Percentiles rank a stretch among this genome's conserved stretches.
Evolutionary conservation across 164 flowering plant genomes (phyloP).

Genomic region (Paratinospora sagittata): DNA sequence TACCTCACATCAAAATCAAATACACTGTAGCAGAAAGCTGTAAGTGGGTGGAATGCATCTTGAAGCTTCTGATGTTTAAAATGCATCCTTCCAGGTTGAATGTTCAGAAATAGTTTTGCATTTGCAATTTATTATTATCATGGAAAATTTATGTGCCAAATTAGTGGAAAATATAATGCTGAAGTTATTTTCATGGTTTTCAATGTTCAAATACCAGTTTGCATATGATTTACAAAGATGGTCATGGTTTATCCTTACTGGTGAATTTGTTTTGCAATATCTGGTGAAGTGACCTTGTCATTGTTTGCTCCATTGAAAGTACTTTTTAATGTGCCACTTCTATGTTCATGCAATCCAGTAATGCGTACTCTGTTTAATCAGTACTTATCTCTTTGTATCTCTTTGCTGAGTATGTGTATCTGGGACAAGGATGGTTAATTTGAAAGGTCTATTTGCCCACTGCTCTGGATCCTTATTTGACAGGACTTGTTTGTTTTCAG

Average conservation of each 20-base stretch:
- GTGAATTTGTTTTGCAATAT: no score
- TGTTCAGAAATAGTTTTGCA: neutral
- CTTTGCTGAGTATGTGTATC: neutral
- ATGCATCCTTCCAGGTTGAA: no score
- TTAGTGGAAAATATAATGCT: neutral
- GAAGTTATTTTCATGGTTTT: neutral
- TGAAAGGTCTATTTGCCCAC: neutral
- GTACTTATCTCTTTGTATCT: neutral
- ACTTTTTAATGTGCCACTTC: neutral
- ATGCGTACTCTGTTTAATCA: no score
- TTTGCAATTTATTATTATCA: neutral
- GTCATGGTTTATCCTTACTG: no score
- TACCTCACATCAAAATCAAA: neutral
- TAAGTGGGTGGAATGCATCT: neutral
- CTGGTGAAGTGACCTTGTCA: no score
- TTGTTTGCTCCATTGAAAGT: no score
- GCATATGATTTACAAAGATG: no score
- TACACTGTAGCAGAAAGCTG: neutral
- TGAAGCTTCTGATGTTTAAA: neutral
- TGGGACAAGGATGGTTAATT: neutral
- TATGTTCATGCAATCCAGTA: neutral
- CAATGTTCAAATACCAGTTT: no score
- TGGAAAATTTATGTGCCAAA: neutral
- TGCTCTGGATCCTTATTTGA: neutral
- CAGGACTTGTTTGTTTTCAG: constrained; percentile 28